These are phyloP conservation scores for Prinsepia uniflora DNA, from an alignment of 306 rosid genomes.

Conservation along the genomic window DNA sequence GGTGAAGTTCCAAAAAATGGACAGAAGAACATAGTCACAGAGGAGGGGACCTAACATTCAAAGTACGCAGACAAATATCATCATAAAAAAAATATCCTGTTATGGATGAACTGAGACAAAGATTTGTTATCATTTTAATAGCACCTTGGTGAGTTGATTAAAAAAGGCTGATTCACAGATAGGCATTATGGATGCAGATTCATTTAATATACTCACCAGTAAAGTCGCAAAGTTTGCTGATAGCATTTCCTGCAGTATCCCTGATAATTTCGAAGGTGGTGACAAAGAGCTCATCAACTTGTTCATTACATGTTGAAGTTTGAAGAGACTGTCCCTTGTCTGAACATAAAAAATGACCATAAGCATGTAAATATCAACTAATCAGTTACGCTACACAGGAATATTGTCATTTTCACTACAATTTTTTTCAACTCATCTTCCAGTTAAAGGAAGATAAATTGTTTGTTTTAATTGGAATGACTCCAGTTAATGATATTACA, in stretches of 20 bases:
- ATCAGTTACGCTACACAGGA: not conserved
- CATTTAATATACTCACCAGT: conserved; percentile 28
- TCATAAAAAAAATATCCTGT: not conserved
- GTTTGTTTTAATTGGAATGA: not conserved
- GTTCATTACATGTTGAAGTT: conserved; percentile 30
- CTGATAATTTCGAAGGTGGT: conserved; percentile 44
- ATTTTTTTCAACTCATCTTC: not conserved
- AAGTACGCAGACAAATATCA: not conserved
- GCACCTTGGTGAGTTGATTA: not conserved
- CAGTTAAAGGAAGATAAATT: not conserved
- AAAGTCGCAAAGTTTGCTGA: conserved; percentile 45
- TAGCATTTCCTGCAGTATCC: conserved; percentile 32
- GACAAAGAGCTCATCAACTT: conserved; percentile 47
- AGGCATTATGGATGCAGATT: conserved; percentile 5
- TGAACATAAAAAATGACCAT: conserved; percentile 23
- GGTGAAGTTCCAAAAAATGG: not conserved
- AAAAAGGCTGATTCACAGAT: not conserved
- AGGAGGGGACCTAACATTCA: not conserved
- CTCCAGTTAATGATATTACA: not conserved
- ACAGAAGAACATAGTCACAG: conserved; percentile 1
- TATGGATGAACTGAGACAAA: not conserved
- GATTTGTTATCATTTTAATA: not conserved
- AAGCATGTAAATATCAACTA: not conserved
- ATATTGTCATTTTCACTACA: not conserved
- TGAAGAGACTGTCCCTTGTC: conserved; percentile 28